Percentiles rank a stretch among this genome's conserved stretches.
These are phyloP conservation scores for Kalmanozyma brasiliensis DNA, from an alignment of 1,284 basidiomycete species.

Conservation along the genomic window DNA sequence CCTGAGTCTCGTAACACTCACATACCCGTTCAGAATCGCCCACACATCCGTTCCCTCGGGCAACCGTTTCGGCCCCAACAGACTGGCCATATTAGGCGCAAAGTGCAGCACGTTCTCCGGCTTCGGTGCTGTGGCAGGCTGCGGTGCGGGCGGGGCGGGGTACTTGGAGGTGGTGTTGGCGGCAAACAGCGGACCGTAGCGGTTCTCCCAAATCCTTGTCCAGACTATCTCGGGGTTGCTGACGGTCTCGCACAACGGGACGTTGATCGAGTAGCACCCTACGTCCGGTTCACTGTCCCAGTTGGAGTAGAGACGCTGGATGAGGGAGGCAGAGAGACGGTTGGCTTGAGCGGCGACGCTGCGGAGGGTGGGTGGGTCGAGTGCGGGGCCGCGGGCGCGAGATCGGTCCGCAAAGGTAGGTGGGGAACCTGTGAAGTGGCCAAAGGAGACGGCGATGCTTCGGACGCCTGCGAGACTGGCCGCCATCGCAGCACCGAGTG, in stretches of 20 bases:
- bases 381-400: conserved; percentile 27
- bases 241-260: conserved; percentile 62
- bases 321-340: conserved; percentile 36
- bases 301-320: conserved; percentile 50
- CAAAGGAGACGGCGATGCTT: conserved; percentile 60
- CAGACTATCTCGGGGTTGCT: conserved; percentile 54
- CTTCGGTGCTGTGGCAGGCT: conserved; percentile 39
- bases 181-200: conserved; percentile 51
- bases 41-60: conserved; percentile 59
- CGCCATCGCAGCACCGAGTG: conserved; percentile 62
- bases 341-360: conserved; percentile 38
- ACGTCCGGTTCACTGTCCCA: conserved; percentile 58
- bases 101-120: conserved; percentile 54
- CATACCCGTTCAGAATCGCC: conserved; percentile 60
- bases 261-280: conserved; percentile 62
- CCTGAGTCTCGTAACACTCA: conserved; percentile 58
- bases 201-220: conserved; percentile 62
- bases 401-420: conserved; percentile 43
- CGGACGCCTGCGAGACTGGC: conserved; percentile 56
- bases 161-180: conserved; percentile 25
- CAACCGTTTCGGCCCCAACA: conserved; percentile 51
- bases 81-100: conserved; percentile 56
- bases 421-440: conserved; percentile 56
- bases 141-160: conserved; percentile 21
- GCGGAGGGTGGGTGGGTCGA: conserved; percentile 19